A percentile compares a stretch with the other conserved stretches of the same genome.
Evolutionary conservation across 768 basidiomycete species (phyloP).

Genomic region (Kwoniella europaea): DNA sequence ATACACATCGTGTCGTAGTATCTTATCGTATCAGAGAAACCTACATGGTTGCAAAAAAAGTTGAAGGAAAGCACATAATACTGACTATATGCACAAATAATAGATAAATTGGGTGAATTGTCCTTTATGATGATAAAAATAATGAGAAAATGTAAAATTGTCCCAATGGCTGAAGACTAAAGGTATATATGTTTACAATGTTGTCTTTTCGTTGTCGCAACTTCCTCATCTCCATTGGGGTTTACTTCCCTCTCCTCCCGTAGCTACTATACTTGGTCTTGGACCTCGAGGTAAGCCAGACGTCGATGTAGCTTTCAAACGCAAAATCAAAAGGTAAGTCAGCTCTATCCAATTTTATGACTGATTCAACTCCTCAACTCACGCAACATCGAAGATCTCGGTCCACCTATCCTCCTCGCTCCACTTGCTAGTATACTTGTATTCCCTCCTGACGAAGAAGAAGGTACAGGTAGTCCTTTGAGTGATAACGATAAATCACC

Average conservation of each 20-base stretch:
- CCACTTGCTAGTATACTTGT: slow-evolving; percentile 21
- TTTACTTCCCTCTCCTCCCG: slow-evolving; percentile 10
- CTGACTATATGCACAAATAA: too few relatives aligned
- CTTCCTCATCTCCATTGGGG: slow-evolving; percentile 13
- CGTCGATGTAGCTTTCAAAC: background rate
- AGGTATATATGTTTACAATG: too few relatives aligned
- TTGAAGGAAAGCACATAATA: background rate
- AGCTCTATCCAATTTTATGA: background rate
- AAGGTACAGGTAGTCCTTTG: slow-evolving; percentile 11
- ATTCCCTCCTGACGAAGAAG: slow-evolving; percentile 7
- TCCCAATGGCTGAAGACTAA: too few relatives aligned
- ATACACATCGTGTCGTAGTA: background rate
- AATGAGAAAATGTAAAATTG: too few relatives aligned
- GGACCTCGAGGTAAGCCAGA: slow-evolving; percentile 17
- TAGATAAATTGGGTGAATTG: background rate
- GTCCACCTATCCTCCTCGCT: slow-evolving; percentile 17
- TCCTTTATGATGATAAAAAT: background rate
- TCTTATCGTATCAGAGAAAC: background rate
- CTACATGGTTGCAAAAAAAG: too few relatives aligned
- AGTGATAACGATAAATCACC: background rate
- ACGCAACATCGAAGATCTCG: slow-evolving; percentile 15
- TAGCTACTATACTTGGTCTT: slow-evolving; percentile 8
- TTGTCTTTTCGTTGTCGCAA: background rate
- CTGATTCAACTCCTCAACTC: slow-evolving; percentile 2
- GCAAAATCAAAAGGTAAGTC: too few relatives aligned